Evolutionary conservation across 352 stramenopile genomes (phyloP).

Genomic region (Hyaloperonospora arabidopsidis): DNA sequence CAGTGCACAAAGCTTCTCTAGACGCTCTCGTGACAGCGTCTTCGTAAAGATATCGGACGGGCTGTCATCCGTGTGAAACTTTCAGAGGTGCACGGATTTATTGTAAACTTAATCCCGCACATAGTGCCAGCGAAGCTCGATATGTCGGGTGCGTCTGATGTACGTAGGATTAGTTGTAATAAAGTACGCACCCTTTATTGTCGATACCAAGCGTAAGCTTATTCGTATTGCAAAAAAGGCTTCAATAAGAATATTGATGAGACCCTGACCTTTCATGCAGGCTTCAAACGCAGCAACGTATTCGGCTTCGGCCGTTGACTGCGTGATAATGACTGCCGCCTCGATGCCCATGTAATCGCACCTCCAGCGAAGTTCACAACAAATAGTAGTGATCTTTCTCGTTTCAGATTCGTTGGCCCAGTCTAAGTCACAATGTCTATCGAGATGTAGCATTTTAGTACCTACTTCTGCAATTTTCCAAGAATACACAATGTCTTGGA

Average conservation of each 20-base stretch:
- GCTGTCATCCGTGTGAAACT: no score
- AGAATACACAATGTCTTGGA: neutral
- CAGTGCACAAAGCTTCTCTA: no score
- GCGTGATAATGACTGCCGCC: neutral
- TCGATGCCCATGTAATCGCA: neutral
- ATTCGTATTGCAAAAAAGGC: neutral
- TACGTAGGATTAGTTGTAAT: constrained; percentile 5
- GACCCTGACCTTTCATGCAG: no score
- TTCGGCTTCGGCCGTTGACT: neutral
- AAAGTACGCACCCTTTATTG: neutral
- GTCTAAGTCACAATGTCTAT: neutral
- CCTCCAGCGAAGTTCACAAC: no score
- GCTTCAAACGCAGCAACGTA: neutral
- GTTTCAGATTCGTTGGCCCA: no score
- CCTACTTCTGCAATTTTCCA: neutral
- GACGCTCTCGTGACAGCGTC: no score
- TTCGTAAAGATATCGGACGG: no score
- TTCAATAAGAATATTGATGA: constrained; percentile 1
- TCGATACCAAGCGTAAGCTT: constrained; percentile 1
- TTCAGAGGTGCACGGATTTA: no score
- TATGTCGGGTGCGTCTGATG: constrained; percentile 5
- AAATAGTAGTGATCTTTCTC: no score
- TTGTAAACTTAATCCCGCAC: no score
- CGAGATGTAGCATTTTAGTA: neutral
- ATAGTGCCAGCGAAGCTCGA: no score